Percentiles rank a stretch among this genome's conserved stretches.
Conservation (phyloP, 768 basidiomycete genomes). For the Rhizopogon vesiculosus region DNA sequence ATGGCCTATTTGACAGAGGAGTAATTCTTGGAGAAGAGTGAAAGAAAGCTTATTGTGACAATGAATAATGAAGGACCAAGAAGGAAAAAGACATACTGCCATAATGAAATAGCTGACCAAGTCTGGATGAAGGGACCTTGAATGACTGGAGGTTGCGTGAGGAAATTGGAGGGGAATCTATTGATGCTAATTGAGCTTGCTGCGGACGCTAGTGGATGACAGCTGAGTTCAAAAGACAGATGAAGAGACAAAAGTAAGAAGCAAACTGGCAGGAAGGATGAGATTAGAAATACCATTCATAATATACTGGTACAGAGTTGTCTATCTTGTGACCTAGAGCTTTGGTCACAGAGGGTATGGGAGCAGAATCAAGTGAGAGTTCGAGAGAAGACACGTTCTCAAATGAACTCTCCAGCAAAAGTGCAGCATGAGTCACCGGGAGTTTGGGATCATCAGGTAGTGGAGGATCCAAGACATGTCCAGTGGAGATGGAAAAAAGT, state of each 20-base stretch:
- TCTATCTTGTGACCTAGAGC: neutral
- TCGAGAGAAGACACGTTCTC: neutral
- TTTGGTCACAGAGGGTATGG: neutral
- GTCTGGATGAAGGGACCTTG: slow-evolving; percentile 83
- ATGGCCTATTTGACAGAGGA: too few relatives aligned
- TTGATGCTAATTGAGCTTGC: slow-evolving; percentile 15
- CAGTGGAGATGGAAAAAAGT: neutral
- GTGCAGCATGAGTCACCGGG: neutral
- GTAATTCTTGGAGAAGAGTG: too few relatives aligned
- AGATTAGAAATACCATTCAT: neutral
- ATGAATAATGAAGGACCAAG: too few relatives aligned
- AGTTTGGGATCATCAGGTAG: neutral
- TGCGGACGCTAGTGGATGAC: neutral
- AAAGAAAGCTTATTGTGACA: too few relatives aligned
- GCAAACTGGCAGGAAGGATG: neutral
- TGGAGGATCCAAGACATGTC: neutral
- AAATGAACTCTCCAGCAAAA: neutral
- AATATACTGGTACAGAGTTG: neutral
- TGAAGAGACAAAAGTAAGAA: neutral
- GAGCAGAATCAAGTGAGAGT: neutral
- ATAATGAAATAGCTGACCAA: slow-evolving; percentile 91
- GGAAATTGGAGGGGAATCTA: too few relatives aligned
- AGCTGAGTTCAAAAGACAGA: neutral
- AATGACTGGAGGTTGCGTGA: slow-evolving; percentile 75
- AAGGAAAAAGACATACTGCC: slow-evolving; percentile 53